Evolutionary conservation across 108 stramenopile species (phyloP).

Genomic region (Skeletonema grethae): DNA sequence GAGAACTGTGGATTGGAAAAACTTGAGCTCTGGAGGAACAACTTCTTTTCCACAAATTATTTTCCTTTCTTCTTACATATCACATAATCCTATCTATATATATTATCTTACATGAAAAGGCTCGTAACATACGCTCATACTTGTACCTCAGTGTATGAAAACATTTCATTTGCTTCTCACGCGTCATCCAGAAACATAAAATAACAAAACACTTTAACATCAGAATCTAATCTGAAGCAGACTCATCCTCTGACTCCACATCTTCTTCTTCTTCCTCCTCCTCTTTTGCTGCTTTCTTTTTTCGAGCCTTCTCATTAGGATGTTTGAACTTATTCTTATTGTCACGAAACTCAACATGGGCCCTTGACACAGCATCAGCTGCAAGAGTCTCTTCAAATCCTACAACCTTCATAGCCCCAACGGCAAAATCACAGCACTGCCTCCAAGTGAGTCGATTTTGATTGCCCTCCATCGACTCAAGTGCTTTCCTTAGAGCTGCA

Average conservation of each 20-base stretch:
- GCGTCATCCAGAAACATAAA: too few species aligned
- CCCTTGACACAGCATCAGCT: background rate
- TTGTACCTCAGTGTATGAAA: too few species aligned
- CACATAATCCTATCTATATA: too few species aligned
- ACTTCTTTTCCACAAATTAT: too few species aligned
- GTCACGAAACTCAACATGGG: background rate
- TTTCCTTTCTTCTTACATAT: too few species aligned
- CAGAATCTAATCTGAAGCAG: background rate
- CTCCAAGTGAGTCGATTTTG: background rate
- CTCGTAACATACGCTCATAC: too few species aligned
- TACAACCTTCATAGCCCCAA: background rate
- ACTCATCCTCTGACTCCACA: constrained; percentile 3
- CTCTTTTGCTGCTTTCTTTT: constrained; percentile 1
- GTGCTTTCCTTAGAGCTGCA: background rate
- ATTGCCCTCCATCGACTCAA: background rate
- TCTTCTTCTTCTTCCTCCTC: background rate
- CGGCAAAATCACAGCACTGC: background rate
- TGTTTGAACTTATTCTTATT: background rate
- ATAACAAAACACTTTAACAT: background rate
- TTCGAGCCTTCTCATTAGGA: constrained; percentile 2
- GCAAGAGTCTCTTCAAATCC: background rate
- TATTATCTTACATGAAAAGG: too few species aligned
- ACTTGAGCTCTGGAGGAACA: too few species aligned
- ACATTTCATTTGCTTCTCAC: too few species aligned
- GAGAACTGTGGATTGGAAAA: too few species aligned